Base-by-base conservation (phyloP, 169 alveolate species). In the Fabrea salina region DNA sequence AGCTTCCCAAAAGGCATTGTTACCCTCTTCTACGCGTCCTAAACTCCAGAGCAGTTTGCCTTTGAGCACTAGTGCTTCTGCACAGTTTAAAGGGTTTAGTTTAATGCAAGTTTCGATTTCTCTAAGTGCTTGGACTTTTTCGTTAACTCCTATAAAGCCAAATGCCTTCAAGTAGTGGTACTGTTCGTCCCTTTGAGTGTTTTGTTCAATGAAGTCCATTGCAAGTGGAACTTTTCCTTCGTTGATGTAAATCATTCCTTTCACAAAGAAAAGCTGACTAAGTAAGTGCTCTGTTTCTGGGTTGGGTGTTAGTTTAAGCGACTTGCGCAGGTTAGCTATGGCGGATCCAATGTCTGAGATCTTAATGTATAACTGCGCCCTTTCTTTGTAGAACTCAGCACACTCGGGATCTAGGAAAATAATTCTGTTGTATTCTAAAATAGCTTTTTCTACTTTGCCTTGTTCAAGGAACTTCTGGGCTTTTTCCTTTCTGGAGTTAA, bases 1-100 rank as follows among this genome's bases (percentile, higher is more conserved):
- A 44, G 90, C 92, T 27, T 66, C 50, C 92, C 92, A 86, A 66
- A 86, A 86, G 47, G 84, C 81, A 49, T 86, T 88, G 67, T 86
- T 83, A 0, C 92, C 92, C 37, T 86, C 92, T 25, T 72, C 85
- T 16, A 74, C 57, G 41, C 80, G 79, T 33, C 83, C 88, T 16
- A 86, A 53, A 50, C 84, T 64, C 86, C 89, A 83, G 1, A 86
- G 83, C 5, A 86, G 47, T 57, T 83, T 86, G 13, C 90, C 92
- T 72, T 86, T 86, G 7, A 83, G 75, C 0, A 83, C 81, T 27
- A 83, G 75, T n/a, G 86, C 89, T 33, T 86, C 90, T 4, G 79
- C 85, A 27, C 75, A 80, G 35, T 51, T 71, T 75, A 86, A 4
- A 75, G 66, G 70, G 83, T 77, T 19, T 53, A 49, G 19, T 3